Evolutionary conservation across 2,329 filamentous ascomycete species (phyloP), one percentile per base, ranked within the genome.

Genomic region (Colletotrichum gigasporum): DNA sequence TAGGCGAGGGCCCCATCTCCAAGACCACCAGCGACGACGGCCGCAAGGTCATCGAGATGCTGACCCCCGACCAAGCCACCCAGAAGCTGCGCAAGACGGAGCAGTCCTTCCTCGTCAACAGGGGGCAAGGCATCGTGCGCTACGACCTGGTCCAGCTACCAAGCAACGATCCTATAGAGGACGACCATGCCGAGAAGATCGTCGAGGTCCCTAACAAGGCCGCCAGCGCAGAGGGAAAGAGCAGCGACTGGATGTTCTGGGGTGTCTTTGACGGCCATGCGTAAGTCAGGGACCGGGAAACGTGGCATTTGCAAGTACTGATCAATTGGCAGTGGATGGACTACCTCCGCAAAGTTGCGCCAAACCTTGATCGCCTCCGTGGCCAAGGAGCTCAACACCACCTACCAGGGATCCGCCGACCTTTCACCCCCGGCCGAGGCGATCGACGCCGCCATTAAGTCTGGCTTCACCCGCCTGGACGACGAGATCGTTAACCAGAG

Each of bases 231-330:
- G 71, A 75, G 32, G 76, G 84, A 35, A 83, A 85, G 16, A 88
- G 84, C 63, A 92, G 87, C 66, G 96, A 99, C 78, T 99, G 96
- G 96, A 98, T 98, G 94, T 99, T 99, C 77, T 99, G 96, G 96
- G 96, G 94, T 62, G 94, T 99, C 16, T 99, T 98, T 77, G 96
- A 99, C 74, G 96, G 96, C 0, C 96, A 99, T 78, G 93, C 92
- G 93, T 95, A 82, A 78, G 87, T 57, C 35, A 5, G 5, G 16
- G 14, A 7, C 22, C 16, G 10, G 14, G 12, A 7, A n/a, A 32
- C 12, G 20, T 18, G 11, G 3, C 4, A 10, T 42, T 24, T 14
- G 16, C 16, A 26, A 1, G 12, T 39, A 20, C 35, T 53, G 37
- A 64, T 62, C 70, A 28, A 70, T 61, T 8, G 14, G 60, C 70